Evolutionary conservation across 1,284 basidiomycete genomes (phyloP).

Genomic region (Tylopilus sp.): DNA sequence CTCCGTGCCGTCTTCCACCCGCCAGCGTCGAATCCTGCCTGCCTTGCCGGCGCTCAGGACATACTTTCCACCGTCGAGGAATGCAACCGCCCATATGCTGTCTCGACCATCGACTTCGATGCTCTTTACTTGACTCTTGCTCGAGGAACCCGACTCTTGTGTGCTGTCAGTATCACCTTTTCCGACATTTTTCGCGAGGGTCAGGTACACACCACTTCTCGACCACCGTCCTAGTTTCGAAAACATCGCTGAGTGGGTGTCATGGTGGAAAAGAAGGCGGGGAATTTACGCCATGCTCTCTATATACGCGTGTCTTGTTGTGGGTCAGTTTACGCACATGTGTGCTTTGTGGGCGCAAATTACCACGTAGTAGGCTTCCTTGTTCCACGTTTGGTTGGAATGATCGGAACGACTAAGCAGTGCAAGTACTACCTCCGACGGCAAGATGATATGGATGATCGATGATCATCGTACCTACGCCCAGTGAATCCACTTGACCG

Average conservation of each 20-base stretch:
- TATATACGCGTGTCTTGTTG: background rate
- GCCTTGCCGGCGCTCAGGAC: background rate
- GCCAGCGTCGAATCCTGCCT: constrained; percentile 5
- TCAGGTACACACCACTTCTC: background rate
- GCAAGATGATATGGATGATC: too few relatives aligned
- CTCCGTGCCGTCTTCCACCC: constrained; percentile 7
- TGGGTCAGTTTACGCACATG: background rate
- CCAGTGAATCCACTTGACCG: too few relatives aligned
- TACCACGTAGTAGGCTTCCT: too few relatives aligned
- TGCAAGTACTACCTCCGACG: too few relatives aligned
- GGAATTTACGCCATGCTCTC: background rate
- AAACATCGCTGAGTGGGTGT: background rate
- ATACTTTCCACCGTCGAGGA: background rate
- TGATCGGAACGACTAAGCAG: too few relatives aligned
- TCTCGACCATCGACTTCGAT: background rate
- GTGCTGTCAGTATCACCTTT: background rate
- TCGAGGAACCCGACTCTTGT: background rate
- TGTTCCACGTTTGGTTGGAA: too few relatives aligned
- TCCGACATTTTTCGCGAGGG: background rate
- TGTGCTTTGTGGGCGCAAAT: background rate
- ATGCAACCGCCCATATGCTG: background rate
- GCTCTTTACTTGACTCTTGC: background rate
- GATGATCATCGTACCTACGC: too few relatives aligned
- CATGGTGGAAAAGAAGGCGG: background rate
- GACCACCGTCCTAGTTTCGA: background rate